Base-by-base conservation (phyloP, 306 rosid species). In the Corylus heterophylla region DNA sequence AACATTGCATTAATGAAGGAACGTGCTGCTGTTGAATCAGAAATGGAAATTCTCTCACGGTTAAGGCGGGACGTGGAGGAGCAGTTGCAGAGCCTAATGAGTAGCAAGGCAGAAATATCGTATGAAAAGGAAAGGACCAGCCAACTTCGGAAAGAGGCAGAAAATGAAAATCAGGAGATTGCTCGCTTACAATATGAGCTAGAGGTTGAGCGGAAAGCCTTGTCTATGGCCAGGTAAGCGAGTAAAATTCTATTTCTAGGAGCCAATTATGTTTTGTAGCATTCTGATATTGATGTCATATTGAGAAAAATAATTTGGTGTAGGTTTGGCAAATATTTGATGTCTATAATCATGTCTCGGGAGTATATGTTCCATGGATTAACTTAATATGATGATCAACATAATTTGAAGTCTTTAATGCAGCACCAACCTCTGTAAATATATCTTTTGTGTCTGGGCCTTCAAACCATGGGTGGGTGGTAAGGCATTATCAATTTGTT, bases 161-260 rank as follows among this genome's bases (percentile, higher is more conserved):
- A 96, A 87, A 78, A 74, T 69, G 97, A 96, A 85, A 93, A 86
- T 85, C 91, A 85, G 78, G 97, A 93, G 81, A 91, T 93, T 80
- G 44, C 85, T 44, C 97, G 93, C 77, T 81, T 96, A 77, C 98
- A 96, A 67, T 90, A 93, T 90, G 99, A 96, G 75, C 89, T 96
- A 67, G 97, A 96, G 90, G 99, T 96, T 45, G 99, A 96, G 84
- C 85, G 96, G 56, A 93, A 93, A 85, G 99, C 99, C 71, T 84
- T 96, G 90, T 90, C 99, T 71, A 91, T 96, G 97, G 99, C 99
- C 90, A 96, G 99, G 99, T 96, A 90, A 74, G 77, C 37, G 72
- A 51, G 47, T 76, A 59, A 70, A 69, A 54, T 66, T 63, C 49
- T 62, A 69, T 50, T 52, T 74, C 18, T 20, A 69, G 54, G 39